Conservation (phyloP, 2,329 filamentous ascomycete genomes). For the Colletotrichum higginsianum region DNA sequence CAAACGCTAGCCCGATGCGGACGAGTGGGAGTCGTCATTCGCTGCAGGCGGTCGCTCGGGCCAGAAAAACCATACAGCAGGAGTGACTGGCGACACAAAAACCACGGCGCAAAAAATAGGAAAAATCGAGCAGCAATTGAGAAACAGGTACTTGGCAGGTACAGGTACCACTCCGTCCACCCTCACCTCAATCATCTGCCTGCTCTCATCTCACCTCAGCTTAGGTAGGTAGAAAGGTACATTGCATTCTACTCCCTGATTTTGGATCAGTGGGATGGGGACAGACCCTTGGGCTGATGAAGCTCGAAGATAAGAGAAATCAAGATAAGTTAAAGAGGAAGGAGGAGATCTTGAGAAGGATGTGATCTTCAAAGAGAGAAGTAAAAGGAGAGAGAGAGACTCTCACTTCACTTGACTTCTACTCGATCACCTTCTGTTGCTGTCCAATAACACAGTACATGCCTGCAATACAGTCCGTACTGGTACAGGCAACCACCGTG, state of each 20-base stretch:
- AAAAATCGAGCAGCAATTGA: neutral
- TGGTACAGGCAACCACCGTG: neutral
- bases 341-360: no score
- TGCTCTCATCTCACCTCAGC: neutral
- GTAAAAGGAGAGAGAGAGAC: no score
- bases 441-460: neutral
- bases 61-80: conserved; percentile 28
- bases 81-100: neutral
- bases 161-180: neutral
- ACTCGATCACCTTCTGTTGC: neutral
- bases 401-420: no score
- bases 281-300: no score
- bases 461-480: neutral
- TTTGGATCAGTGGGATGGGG: no score
- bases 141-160: neutral
- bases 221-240: neutral
- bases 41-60: conserved; percentile 41
- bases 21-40: conserved; percentile 29
- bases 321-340: no score
- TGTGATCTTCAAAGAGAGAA: no score
- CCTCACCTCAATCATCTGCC: neutral
- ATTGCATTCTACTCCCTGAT: no score
- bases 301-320: no score
- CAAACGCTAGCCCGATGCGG: conserved; percentile 22
- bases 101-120: neutral